A percentile compares a stretch with the other conserved stretches of the same genome.
These are phyloP conservation scores for Colletotrichum sp. DNA, from an alignment of 2,329 filamentous ascomycete genomes.

Conservation along the genomic window DNA sequence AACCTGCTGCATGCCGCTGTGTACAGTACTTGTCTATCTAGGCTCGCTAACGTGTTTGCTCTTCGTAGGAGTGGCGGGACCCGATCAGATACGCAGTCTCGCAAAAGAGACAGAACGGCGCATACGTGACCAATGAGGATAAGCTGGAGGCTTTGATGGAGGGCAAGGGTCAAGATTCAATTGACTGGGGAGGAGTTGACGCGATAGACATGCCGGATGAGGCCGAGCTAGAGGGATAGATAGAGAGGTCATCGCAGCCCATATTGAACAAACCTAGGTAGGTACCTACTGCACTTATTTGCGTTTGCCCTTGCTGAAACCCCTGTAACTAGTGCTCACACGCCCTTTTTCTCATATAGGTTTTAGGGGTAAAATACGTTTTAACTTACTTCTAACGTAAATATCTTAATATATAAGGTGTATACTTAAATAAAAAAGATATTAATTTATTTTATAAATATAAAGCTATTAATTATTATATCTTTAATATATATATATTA, in stretches of 20 bases:
- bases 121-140: constrained; percentile 56
- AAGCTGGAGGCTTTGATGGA: constrained; percentile 47
- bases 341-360: too few relatives aligned
- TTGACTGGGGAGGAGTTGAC: constrained; percentile 3
- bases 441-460: too few relatives aligned
- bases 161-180: constrained; percentile 18
- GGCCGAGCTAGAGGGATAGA: background rate
- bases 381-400: too few relatives aligned
- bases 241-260: background rate
- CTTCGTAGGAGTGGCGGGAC: constrained; percentile 48
- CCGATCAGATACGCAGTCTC: constrained; percentile 27
- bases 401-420: too few relatives aligned
- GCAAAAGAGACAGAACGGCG: constrained; percentile 39
- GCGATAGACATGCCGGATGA: background rate
- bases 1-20: background rate
- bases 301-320: too few relatives aligned
- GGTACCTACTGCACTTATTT: too few relatives aligned
- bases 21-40: background rate
- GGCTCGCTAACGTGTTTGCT: background rate
- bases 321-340: too few relatives aligned
- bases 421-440: too few relatives aligned
- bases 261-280: too few relatives aligned
- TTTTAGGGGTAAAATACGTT: too few relatives aligned
- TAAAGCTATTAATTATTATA: too few relatives aligned
- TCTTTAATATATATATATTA: too few relatives aligned